These are phyloP conservation scores for Geotrichum histeridarum DNA, from an alignment of 1,139 yeast genomes.

Conservation along the genomic window DNA sequence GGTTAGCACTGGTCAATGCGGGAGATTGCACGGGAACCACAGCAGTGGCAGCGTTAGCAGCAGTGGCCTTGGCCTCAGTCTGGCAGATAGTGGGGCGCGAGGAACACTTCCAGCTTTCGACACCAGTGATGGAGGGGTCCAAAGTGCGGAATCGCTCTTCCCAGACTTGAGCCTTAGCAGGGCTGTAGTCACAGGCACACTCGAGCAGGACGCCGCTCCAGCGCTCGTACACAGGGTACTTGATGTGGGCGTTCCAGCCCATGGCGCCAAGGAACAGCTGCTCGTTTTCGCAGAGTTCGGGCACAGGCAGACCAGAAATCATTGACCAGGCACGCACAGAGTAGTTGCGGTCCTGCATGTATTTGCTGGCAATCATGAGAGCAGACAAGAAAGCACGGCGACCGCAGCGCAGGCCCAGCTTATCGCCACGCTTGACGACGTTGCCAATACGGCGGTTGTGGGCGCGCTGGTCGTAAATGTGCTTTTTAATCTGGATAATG, in stretches of 20 bases:
- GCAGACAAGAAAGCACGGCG: slow-evolving; percentile 62
- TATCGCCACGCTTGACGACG: slow-evolving; percentile 15
- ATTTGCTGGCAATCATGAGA: slow-evolving; percentile 65
- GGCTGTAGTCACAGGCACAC: slow-evolving; percentile 23
- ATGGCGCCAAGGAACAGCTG: slow-evolving; percentile 48
- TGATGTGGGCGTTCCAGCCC: slow-evolving; percentile 53
- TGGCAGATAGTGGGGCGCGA: slow-evolving; percentile 7
- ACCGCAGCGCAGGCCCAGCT: slow-evolving; percentile 43
- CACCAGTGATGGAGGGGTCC: neutral
- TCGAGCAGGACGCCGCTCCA: slow-evolving; percentile 43
- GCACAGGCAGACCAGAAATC: slow-evolving; percentile 57
- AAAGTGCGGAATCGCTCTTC: slow-evolving; percentile 3
- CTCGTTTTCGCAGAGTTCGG: slow-evolving; percentile 52
- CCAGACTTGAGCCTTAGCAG: slow-evolving; percentile 1
- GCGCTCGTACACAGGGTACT: slow-evolving; percentile 47
- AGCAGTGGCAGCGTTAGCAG: neutral
- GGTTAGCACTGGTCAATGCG: slow-evolving; percentile 3
- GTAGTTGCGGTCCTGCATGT: slow-evolving; percentile 66
- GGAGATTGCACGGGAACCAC: neutral
- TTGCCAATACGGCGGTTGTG: slow-evolving; percentile 10
- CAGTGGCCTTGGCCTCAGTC: neutral
- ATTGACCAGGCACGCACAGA: slow-evolving; percentile 68
- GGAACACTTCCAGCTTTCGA: slow-evolving; percentile 5
- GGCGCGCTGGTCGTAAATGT: slow-evolving; percentile 16
- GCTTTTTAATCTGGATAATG: slow-evolving; percentile 45